These are phyloP conservation scores for Naganishia antarctica DNA, from an alignment of 768 basidiomycete species.

Conservation along the genomic window DNA sequence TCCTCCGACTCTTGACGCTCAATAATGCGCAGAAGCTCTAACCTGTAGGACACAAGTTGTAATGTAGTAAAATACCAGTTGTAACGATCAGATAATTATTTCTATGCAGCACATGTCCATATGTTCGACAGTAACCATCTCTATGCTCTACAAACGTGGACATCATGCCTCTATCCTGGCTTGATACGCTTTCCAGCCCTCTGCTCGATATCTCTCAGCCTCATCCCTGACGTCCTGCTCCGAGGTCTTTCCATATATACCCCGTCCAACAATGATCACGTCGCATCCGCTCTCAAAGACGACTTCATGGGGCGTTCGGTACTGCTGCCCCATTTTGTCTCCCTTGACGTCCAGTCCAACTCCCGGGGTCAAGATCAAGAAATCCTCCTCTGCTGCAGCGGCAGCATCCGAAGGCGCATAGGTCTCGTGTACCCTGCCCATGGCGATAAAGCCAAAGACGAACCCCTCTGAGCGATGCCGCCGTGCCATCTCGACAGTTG, in stretches of 20 bases:
- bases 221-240: conserved; percentile 53
- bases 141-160: too few species aligned
- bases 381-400: conserved; percentile 61
- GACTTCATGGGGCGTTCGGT: conserved; percentile 80
- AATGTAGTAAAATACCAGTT: not conserved
- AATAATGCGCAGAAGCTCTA: too few species aligned
- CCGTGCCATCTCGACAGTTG: conserved; percentile 82
- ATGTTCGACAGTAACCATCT: too few species aligned
- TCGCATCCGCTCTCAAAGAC: conserved; percentile 78
- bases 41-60: too few species aligned
- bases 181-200: conserved; percentile 88
- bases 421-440: conserved; percentile 65
- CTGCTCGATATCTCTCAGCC: conserved; percentile 75
- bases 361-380: conserved; percentile 84
- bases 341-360: conserved; percentile 74
- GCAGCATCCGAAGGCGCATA: conserved; percentile 35
- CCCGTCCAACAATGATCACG: conserved; percentile 94
- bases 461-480: conserved; percentile 63
- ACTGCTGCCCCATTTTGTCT: conserved; percentile 90
- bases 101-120: not conserved
- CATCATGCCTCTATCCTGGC: conserved; percentile 50
- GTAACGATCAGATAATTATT: not conserved
- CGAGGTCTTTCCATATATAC: conserved; percentile 67
- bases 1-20: not conserved
- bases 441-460: conserved; percentile 94